Percentiles rank a stretch among this genome's conserved stretches.
These are phyloP conservation scores for Scheffersomyces cryptocercus DNA, from an alignment of 1,139 yeast species.

Conservation along the genomic window DNA sequence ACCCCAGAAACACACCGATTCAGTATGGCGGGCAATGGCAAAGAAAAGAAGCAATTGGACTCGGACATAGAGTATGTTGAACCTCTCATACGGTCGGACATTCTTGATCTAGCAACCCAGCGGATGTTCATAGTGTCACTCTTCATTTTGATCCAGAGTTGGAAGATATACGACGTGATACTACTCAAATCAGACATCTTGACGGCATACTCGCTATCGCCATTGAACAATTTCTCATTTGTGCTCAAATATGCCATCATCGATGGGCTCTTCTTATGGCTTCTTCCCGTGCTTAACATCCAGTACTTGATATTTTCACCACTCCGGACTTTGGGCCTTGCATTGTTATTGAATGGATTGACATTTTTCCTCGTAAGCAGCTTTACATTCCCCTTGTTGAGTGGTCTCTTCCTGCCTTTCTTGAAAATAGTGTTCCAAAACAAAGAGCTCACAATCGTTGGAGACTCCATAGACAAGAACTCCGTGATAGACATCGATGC, in stretches of 20 bases:
- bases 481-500: conserved; percentile 59
- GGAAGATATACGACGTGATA: conserved; percentile 74
- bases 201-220: conserved; percentile 16
- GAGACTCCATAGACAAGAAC: conserved; percentile 47
- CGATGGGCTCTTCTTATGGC: conserved; percentile 71
- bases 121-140: conserved; percentile 63
- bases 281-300: conserved; percentile 70
- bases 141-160: conserved; percentile 75
- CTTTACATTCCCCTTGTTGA: conserved; percentile 35
- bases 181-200: conserved; percentile 36
- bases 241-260: conserved; percentile 68
- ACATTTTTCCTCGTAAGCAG: conserved; percentile 48
- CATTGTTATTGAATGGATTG: conserved; percentile 32
- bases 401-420: conserved; percentile 35
- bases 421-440: conserved; percentile 50
- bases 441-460: conserved; percentile 71
- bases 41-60: conserved; percentile 5
- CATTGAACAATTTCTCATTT: conserved; percentile 55
- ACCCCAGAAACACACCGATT: no score
- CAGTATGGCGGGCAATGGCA: conserved; percentile 2
- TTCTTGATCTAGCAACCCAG: conserved; percentile 82
- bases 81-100: conserved; percentile 48
- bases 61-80: conserved; percentile 8
- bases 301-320: conserved; percentile 70
- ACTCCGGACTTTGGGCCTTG: conserved; percentile 47